Evolutionary conservation across 176 grass and related monocot genomes (phyloP), one percentile per base, ranked within the genome.

Genomic region (Hsuehochloa calcarea): DNA sequence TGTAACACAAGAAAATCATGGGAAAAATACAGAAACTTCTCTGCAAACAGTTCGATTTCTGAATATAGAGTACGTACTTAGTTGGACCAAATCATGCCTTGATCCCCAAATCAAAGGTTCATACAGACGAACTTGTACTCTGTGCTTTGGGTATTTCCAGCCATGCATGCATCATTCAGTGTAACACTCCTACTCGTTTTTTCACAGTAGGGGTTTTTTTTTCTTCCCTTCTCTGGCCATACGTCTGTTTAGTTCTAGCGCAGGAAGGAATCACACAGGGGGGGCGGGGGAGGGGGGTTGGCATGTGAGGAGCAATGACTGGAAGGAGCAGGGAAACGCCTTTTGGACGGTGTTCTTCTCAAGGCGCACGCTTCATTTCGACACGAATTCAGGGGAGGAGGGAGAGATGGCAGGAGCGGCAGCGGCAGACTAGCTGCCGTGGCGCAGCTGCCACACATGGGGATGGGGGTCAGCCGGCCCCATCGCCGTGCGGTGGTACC

Each of bases 271-370:
- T 34, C 40, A 41, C 40, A 41, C 40, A 0, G 0, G 39, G 39
- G 6, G 39, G 6, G 5, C 0, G 74, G 44, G 81, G 45, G 81
- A n/a, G n/a, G n/a, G n/a, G n/a, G n/a, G n/a, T n/a, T n/a, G 52
- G 82, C 90, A 90, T 90, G 90, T 90, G 93, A 69, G 58, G 73
- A 80, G 81, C 94, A 91, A 81, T 71, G 65, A 46, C 31, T 62
- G 7, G 76, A 52, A 35, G 55, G 37, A 12, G 49, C 51, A 51
- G 47, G 64, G 26, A 75, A 8, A n/a, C 47, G 49, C 40, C 85
- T 87, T 92, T 90, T 73, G 25, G 52, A 16, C n/a, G 83, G 94
- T 89, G 94, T 75, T 85, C 82, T 94, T 94, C 78, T 97, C 95
- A 88, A 97, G 92, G 93, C 82, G 95, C 95, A 97, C 92, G 95